These are phyloP conservation scores for Caloboletus firmus DNA, from an alignment of 1,284 basidiomycete genomes.

Conservation along the genomic window DNA sequence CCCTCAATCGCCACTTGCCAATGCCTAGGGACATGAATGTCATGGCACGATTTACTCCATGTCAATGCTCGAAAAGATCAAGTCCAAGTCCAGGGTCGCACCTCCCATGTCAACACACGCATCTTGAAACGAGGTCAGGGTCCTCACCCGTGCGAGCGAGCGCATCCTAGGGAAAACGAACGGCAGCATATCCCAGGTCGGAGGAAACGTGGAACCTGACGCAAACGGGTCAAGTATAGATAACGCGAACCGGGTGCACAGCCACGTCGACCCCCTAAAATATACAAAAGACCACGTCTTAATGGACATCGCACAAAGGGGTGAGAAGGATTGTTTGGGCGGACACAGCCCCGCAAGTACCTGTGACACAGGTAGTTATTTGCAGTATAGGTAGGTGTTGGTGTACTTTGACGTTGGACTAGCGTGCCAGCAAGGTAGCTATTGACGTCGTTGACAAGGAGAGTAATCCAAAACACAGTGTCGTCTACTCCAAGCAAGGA, in stretches of 20 bases:
- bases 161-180: background rate
- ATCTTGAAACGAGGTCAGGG: constrained; percentile 22
- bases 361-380: background rate
- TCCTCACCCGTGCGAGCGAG: constrained; percentile 17
- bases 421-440: background rate
- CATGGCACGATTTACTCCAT: background rate
- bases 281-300: background rate
- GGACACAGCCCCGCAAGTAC: constrained; percentile 2
- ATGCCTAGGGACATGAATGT: background rate
- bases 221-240: background rate
- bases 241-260: constrained; percentile 3
- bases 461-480: background rate
- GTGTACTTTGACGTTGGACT: background rate
- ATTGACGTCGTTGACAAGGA: background rate
- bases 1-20: constrained; percentile 1
- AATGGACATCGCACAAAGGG: constrained; percentile 1
- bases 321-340: constrained; percentile 2
- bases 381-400: background rate
- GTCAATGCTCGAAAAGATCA: background rate
- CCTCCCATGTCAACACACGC: constrained; percentile 1
- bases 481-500: background rate
- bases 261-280: constrained; percentile 1
- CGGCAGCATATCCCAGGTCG: constrained; percentile 7
- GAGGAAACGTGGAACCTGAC: background rate
- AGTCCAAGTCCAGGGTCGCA: constrained; percentile 1